phyloP scores from a whole-genome alignment of 2,329 filamentous ascomycete species.

The Verruconis gallopava region DNA sequence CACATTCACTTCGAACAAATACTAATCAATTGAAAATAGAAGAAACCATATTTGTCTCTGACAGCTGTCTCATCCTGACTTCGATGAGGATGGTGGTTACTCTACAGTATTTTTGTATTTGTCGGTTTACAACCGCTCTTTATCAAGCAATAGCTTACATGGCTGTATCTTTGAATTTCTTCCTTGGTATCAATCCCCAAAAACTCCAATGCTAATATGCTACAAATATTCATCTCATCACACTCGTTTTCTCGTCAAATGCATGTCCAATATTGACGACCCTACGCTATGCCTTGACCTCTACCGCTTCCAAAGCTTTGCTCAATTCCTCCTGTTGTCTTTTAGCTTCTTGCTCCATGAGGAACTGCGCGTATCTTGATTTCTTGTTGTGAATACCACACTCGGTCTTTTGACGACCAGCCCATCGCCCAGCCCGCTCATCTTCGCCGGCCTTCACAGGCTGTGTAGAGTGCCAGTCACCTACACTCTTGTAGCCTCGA shows the following conservation, averaged over 20 bases:
- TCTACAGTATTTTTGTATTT: too few species aligned
- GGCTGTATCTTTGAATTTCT: too few species aligned
- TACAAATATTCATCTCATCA: conserved; percentile 15
- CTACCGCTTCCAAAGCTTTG: conserved; percentile 14
- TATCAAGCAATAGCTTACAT: too few species aligned
- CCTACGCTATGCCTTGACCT: conserved; percentile 13
- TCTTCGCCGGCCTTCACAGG: conserved; percentile 86
- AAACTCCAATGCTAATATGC: conserved; percentile 32
- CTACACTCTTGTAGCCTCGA: conserved; percentile 92
- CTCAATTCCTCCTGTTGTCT: conserved; percentile 43
- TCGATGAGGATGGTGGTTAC: too few species aligned
- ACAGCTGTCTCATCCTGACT: too few species aligned
- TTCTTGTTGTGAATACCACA: conserved; percentile 98
- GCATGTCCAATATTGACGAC: background rate
- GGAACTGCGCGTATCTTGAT: conserved; percentile 79
- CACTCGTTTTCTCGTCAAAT: background rate
- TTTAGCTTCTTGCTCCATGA: conserved; percentile 60
- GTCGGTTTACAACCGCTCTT: too few species aligned
- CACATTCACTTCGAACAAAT: too few species aligned
- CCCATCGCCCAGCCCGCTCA: conserved; percentile 93
- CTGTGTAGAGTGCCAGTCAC: conserved; percentile 93
- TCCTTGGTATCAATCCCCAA: too few species aligned
- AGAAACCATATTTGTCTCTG: too few species aligned
- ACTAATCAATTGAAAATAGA: too few species aligned
- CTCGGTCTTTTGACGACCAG: conserved; percentile 90